Evolutionary conservation across 2,329 filamentous ascomycete species (phyloP), one percentile per base, ranked within the genome.

Genomic region (Colletotrichum musicola): DNA sequence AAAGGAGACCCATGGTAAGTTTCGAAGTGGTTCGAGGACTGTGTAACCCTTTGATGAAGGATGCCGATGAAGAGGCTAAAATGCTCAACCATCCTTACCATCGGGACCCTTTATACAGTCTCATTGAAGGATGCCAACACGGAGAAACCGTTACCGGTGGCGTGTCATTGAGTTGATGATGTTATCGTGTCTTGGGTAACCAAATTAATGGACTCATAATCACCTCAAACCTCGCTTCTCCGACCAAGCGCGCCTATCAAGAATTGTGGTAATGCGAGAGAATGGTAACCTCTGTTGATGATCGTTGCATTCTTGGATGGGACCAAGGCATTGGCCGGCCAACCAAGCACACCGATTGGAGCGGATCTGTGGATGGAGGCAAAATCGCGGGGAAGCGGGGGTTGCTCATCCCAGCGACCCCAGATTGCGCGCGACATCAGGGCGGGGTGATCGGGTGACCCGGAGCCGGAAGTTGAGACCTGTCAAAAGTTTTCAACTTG

Each of bases 311-410:
- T 35, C 4, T 22, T 47, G 9, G 18, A 47, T 47, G 44, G 16
- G 16, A 47, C 30, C 30, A 35, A 35, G 30, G 9, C 9, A 47
- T 20, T n/a, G 16, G 10, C 9, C 18, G 14, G 44, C 18, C n/a
- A 10, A 46, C 7, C 35, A 6, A n/a, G 25, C 16, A 0, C n/a
- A 12, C 47, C 47, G 56, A 59, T 59, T 59, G 56, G 56, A 16
- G 56, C 56, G 56, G 40, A 30, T 54, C 18, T 38, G 4, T 12
- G 14, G n/a, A 16, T 9, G 30, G 50, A 30, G 25, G 44, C 40
- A n/a, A 46, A n/a, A 38, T 35, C 56, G 56, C 44, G 56, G 56
- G 56, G 56, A 49, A 59, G 42, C 42, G 25, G 42, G 56, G 56
- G 22, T 22, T 14, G 30, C 53, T 42, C 27, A 46, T 18, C 44